phyloP scores from a whole-genome alignment of 768 basidiomycete species.

The Serendipita indica region DNA sequence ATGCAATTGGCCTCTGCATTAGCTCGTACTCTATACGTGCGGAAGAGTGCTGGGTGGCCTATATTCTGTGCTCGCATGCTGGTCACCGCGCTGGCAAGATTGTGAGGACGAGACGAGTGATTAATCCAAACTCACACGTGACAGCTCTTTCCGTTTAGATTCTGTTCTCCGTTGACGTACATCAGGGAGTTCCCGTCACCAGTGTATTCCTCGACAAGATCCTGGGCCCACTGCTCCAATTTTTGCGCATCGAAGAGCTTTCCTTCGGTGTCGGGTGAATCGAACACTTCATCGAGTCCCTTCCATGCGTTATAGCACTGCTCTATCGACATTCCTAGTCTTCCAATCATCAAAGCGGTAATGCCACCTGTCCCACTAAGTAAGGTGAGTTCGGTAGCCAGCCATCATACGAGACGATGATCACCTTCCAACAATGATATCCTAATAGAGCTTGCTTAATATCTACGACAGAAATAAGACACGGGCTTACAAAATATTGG shows the following conservation, averaged over 20 bases:
- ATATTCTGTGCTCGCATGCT: background rate
- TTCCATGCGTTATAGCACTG: background rate
- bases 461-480: background rate
- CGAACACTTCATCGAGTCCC: background rate
- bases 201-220: constrained; percentile 1
- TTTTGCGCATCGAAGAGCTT: background rate
- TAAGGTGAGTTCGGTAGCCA: too few relatives aligned
- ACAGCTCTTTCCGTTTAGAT: background rate
- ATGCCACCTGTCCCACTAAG: background rate
- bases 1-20: constrained; percentile 10
- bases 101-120: background rate
- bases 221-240: background rate
- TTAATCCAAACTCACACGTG: background rate
- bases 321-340: background rate
- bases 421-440: constrained; percentile 4
- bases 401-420: too few relatives aligned
- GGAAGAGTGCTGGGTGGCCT: background rate
- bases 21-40: background rate
- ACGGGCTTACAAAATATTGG: background rate
- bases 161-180: background rate
- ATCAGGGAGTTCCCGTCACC: background rate
- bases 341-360: background rate
- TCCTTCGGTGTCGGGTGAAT: background rate
- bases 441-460: background rate
- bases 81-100: background rate